phyloP scores from a whole-genome alignment of 352 stramenopile species.

The Phytophthora cajani region DNA sequence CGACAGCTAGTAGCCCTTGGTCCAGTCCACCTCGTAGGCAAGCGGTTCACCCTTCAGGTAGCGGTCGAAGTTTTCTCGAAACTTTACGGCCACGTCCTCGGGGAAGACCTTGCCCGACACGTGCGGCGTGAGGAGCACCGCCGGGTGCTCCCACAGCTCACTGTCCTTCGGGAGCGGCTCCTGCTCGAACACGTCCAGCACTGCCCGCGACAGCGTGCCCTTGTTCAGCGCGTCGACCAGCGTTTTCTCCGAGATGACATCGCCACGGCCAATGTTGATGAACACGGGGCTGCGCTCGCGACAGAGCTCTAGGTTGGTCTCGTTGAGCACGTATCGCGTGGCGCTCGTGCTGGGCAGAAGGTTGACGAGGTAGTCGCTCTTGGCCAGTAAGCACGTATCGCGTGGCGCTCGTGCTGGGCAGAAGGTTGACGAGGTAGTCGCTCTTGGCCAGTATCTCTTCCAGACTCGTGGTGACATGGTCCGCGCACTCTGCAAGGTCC shows the following conservation, averaged over 20 bases:
- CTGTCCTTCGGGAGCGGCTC: constrained; percentile 62
- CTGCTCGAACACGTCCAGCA: constrained; percentile 72
- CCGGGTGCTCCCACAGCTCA: constrained; percentile 63
- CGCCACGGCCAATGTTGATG: constrained; percentile 88
- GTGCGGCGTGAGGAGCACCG: constrained; percentile 83
- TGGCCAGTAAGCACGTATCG: constrained; percentile 65
- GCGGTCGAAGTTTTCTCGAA: constrained; percentile 65
- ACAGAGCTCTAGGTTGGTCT: constrained; percentile 53
- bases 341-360: constrained; percentile 80
- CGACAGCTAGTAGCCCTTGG: constrained; percentile 52
- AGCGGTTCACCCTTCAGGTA: constrained; percentile 49
- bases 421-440: constrained; percentile 86
- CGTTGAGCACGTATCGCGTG: constrained; percentile 71
- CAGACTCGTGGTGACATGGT: constrained; percentile 54
- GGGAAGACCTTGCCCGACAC: constrained; percentile 79
- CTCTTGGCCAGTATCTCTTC: constrained; percentile 52
- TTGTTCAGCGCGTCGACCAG: constrained; percentile 74
- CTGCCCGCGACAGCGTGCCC: constrained; percentile 59
- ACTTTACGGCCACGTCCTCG: constrained; percentile 79
- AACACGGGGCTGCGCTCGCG: constrained; percentile 68
- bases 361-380: constrained; percentile 83
- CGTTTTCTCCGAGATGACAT: constrained; percentile 71
- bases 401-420: constrained; percentile 82
- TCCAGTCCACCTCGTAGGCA: constrained; percentile 60
- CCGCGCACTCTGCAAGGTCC: constrained; percentile 29